A percentile compares a stretch with the other conserved stretches of the same genome.
Conservation (phyloP, 208 protist genomes). For the Trypanosoma mega region DNA sequence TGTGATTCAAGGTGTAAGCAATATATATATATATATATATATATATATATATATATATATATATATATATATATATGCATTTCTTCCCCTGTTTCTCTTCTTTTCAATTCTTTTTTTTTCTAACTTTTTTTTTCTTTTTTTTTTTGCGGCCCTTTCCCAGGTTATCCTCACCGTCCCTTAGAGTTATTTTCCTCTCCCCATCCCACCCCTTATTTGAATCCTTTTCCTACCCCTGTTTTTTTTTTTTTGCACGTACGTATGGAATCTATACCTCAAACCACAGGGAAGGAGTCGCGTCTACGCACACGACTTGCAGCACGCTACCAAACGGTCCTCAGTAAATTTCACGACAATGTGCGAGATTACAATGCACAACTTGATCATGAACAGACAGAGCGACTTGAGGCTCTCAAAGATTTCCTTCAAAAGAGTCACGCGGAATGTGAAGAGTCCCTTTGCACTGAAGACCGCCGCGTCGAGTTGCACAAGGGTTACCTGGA, state of each 20-base stretch:
- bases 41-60: no score
- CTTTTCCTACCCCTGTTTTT: no score
- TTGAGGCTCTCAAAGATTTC: slow-evolving; percentile 39
- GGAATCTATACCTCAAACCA: slow-evolving; percentile 1
- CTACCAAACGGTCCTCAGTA: slow-evolving; percentile 38
- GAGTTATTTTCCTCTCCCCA: neutral
- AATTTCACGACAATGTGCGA: slow-evolving; percentile 41
- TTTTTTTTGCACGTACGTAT: slow-evolving; percentile 8
- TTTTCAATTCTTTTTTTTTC: slow-evolving; percentile 14
- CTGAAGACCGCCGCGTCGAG: slow-evolving; percentile 39
- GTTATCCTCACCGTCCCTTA: no score
- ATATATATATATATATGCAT: no score
- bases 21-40: no score
- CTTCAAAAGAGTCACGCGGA: slow-evolving; percentile 49
- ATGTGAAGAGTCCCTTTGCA: slow-evolving; percentile 28
- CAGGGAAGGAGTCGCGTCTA: slow-evolving; percentile 34
- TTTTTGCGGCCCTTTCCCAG: no score
- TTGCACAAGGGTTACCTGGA: slow-evolving; percentile 37
- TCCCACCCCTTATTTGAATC: no score
- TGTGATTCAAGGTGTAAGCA: no score
- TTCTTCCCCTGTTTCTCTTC: slow-evolving; percentile 16
- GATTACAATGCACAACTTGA: slow-evolving; percentile 58
- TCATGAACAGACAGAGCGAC: slow-evolving; percentile 39
- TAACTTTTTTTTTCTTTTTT: neutral
- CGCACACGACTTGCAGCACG: slow-evolving; percentile 33